Base-by-base conservation (phyloP, 139 green algal species). In the Chlamydomonas asymmetrica region DNA sequence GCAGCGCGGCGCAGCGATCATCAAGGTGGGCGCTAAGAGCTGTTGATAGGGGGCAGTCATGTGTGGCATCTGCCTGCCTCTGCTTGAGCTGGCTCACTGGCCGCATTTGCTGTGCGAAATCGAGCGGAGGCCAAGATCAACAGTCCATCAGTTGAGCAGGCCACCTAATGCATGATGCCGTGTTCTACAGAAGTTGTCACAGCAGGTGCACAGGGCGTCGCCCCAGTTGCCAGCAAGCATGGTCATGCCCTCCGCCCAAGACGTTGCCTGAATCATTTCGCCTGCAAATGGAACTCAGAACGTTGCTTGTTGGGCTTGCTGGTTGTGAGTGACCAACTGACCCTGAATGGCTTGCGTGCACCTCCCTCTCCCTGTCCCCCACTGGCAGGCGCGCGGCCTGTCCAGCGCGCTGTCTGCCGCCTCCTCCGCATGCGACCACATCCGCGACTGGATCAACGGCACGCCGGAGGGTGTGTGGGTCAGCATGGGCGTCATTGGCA, bases 1-100 rank as follows among this genome's bases (percentile, higher is more conserved):
- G 84, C 89, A 97, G 87, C 82, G 94, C 22, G 94, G 94, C n/a
- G 94, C 93, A 16, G 93, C 91, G 72, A 94, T 98, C 80, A 97
- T 98, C 83, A 93, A 94, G 84, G 84, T n/a, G n/a, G n/a, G n/a
- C n/a, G n/a, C n/a, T n/a, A n/a, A n/a, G n/a, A n/a, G n/a, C n/a
- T n/a, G n/a, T n/a, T n/a, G n/a, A n/a, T n/a, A n/a, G n/a, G n/a
- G n/a, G n/a, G n/a, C n/a, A n/a, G n/a, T 5, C 27, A 40, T 71
- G 64, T 9, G 22, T 4, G 39, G 41, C 8, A 16, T 66, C 23
- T 31, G 16, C n/a, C 23, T 31, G 16, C 31, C 39, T 66, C 16
- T n/a, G 7, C n/a, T 72, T 25, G 40, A 72, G 40, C 16, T 32
- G 31, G 16, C 32, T n/a, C 29, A 32, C n/a, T n/a, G n/a, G n/a